Conservation (phyloP, 2,329 filamentous ascomycete genomes). For the Ambrosiella beaveri region DNA sequence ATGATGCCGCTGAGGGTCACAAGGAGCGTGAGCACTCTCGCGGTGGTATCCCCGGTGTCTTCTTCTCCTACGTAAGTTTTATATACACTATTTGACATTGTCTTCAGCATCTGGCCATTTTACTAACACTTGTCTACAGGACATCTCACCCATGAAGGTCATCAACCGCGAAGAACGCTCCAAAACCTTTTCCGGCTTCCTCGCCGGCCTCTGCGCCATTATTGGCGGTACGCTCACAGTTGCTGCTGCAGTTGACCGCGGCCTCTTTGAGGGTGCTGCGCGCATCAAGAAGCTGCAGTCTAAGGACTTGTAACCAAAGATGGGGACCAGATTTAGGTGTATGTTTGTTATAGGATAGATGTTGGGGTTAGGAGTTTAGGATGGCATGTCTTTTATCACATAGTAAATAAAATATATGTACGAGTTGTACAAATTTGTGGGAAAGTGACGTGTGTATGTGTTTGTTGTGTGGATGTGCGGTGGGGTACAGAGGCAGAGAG, state of each 20-base stretch:
- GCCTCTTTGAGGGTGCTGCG: constrained; percentile 72
- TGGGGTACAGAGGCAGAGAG: background rate
- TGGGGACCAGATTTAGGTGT: background rate
- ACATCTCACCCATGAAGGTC: constrained; percentile 99
- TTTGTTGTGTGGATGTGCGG: background rate
- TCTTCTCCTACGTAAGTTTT: constrained; percentile 81
- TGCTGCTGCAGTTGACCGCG: constrained; percentile 80
- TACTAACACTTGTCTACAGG: constrained; percentile 29
- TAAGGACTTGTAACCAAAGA: constrained; percentile 36
- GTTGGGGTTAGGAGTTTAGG: background rate
- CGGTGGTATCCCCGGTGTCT: constrained; percentile 90
- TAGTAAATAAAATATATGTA: no score
- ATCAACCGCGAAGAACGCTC: constrained; percentile 83
- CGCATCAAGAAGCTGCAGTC: constrained; percentile 72
- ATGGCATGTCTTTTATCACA: background rate
- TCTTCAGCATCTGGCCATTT: background rate
- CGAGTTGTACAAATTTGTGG: background rate
- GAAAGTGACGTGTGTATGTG: background rate
- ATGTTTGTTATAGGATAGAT: background rate
- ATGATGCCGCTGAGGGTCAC: constrained; percentile 74
- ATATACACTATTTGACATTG: background rate
- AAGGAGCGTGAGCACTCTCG: constrained; percentile 78
- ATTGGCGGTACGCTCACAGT: constrained; percentile 92
- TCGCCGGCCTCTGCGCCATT: constrained; percentile 86
- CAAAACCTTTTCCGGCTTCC: constrained; percentile 81